A percentile compares a stretch with the other conserved stretches of the same genome.
These are phyloP conservation scores for Penicillium longicatenatum DNA, from an alignment of 495 filamentous ascomycete species.

Conservation along the genomic window DNA sequence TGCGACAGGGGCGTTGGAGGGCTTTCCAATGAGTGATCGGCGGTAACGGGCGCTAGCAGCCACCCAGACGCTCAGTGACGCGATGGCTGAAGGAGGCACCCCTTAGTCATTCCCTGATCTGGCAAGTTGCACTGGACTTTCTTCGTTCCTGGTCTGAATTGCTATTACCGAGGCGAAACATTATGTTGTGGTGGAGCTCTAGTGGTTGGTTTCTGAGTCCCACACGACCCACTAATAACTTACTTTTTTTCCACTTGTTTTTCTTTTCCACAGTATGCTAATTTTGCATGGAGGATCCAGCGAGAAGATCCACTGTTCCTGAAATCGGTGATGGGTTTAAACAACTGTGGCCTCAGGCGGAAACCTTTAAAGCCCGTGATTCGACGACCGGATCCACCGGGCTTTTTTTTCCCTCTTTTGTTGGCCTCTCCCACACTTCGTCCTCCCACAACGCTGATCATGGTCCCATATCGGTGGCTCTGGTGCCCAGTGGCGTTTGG, in stretches of 20 bases:
- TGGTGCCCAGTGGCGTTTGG: neutral
- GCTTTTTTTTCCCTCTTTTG: neutral
- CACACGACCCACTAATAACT: neutral
- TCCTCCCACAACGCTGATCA: neutral
- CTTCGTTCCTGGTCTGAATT: neutral
- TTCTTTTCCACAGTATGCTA: neutral
- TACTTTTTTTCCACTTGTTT: neutral
- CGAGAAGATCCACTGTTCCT: neutral
- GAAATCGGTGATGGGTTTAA: neutral
- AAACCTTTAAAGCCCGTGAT: neutral
- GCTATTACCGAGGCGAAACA: neutral
- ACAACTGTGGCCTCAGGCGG: neutral
- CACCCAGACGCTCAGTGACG: constrained; percentile 10
- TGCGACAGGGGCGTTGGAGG: neutral
- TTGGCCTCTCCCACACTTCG: neutral
- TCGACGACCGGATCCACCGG: neutral
- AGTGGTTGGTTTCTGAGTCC: neutral
- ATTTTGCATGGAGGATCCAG: neutral
- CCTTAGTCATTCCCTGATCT: neutral
- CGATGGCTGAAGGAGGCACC: constrained; percentile 7
- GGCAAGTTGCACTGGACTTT: neutral
- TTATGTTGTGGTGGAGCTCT: neutral
- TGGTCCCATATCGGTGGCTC: neutral
- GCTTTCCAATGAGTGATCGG: neutral
- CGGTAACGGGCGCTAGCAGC: constrained; percentile 3